Conservation (phyloP, 2,329 filamentous ascomycete genomes). For the Sporothrix phasma region DNA sequence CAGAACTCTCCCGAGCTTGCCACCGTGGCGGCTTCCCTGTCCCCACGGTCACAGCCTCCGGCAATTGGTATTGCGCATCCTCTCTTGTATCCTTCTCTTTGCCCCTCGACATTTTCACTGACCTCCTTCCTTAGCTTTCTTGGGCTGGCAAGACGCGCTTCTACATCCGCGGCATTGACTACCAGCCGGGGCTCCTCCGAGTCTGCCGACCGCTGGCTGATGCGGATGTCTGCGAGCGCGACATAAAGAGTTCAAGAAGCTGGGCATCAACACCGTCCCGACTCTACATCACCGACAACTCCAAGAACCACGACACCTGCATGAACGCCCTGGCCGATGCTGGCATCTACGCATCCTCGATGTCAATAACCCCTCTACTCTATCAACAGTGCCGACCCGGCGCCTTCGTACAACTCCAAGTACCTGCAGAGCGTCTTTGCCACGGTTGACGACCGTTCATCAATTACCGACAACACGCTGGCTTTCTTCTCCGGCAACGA, state of each 20-base stretch:
- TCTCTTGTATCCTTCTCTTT: not conserved
- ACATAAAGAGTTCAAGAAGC: constrained; percentile 73
- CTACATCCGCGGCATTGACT: constrained; percentile 52
- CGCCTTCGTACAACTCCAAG: constrained; percentile 70
- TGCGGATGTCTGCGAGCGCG: constrained; percentile 58
- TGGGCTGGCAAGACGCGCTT: constrained; percentile 44
- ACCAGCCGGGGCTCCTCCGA: constrained; percentile 51
- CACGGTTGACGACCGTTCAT: constrained; percentile 75
- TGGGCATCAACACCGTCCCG: constrained; percentile 87
- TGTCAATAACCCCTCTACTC: constrained; percentile 84
- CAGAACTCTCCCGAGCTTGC: constrained; percentile 37
- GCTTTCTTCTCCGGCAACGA: constrained; percentile 80
- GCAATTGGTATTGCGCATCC: constrained; percentile 40
- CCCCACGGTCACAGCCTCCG: constrained; percentile 42
- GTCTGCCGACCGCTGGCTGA: constrained; percentile 65
- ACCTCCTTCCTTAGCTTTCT: constrained; percentile 38
- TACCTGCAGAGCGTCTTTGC: constrained; percentile 82
- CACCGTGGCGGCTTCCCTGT: constrained; percentile 39
- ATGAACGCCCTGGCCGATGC: constrained; percentile 73
- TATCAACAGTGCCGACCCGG: constrained; percentile 67
- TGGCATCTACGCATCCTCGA: constrained; percentile 84
- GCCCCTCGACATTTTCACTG: not conserved
- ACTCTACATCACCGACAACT: constrained; percentile 89
- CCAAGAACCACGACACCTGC: constrained; percentile 68
- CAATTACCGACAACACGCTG: constrained; percentile 75